phyloP scores from a whole-genome alignment of 2,329 filamentous ascomycete genomes.

The Cytospora leucostoma region DNA sequence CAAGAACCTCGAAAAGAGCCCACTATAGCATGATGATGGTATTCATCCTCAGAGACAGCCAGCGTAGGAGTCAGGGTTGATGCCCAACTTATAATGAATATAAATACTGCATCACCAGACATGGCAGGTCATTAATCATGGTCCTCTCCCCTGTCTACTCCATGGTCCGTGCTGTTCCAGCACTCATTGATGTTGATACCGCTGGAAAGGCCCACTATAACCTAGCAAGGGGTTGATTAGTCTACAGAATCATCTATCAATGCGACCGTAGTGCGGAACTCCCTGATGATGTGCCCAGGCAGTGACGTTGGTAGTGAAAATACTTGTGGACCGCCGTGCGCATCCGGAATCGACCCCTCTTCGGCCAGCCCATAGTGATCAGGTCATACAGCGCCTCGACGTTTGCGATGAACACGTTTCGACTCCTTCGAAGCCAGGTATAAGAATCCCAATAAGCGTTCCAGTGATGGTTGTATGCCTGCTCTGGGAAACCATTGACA shows the following conservation, averaged over 20 bases:
- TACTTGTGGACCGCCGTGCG: background rate
- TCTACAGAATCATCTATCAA: background rate
- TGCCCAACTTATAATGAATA: background rate
- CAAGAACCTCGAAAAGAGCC: background rate
- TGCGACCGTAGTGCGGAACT: background rate
- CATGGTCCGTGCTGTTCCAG: background rate
- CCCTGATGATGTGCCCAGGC: background rate
- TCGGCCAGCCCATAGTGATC: too few species aligned
- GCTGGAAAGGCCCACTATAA: background rate
- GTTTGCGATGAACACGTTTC: too few species aligned
- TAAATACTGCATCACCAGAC: background rate
- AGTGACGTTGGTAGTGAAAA: background rate
- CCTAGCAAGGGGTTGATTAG: background rate
- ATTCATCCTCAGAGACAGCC: background rate
- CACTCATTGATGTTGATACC: background rate
- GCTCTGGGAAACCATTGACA: too few species aligned
- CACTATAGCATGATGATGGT: background rate
- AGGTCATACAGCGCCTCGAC: too few species aligned
- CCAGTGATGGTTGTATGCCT: too few species aligned
- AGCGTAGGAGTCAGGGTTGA: background rate
- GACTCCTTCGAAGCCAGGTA: too few species aligned
- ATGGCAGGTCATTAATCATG: background rate
- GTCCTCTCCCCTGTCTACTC: background rate
- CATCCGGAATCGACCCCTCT: background rate
- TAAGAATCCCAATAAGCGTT: too few species aligned